phyloP scores from a whole-genome alignment of 495 filamentous ascomycete genomes.

The Penicillium verhagenii region DNA sequence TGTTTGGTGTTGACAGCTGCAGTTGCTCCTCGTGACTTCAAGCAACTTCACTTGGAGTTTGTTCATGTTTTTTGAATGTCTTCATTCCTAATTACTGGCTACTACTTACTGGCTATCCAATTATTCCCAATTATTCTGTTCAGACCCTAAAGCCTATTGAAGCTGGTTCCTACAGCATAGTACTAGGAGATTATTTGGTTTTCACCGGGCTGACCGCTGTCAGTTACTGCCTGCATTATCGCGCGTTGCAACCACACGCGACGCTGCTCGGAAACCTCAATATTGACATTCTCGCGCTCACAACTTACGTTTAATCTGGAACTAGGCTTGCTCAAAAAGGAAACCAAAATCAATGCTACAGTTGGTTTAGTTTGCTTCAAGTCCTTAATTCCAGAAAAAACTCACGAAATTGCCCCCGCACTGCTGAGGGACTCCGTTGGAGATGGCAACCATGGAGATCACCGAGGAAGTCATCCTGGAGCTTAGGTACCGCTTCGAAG shows the following conservation, averaged over 20 bases:
- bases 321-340: background rate
- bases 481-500: constrained; percentile 67
- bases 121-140: too few relatives aligned
- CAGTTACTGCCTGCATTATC: background rate
- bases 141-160: background rate
- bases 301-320: background rate
- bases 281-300: background rate
- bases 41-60: background rate
- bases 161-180: background rate
- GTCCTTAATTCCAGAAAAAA: background rate
- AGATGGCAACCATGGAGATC: constrained; percentile 35
- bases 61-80: background rate
- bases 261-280: constrained; percentile 7
- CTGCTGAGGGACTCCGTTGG: background rate
- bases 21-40: constrained; percentile 4
- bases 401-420: background rate
- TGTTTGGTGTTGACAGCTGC: constrained; percentile 19
- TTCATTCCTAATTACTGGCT: too few relatives aligned
- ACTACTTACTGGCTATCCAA: too few relatives aligned
- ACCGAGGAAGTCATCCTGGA: constrained; percentile 44
- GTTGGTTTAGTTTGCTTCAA: background rate
- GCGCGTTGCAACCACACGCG: constrained; percentile 9
- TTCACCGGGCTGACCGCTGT: background rate
- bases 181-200: too few relatives aligned
- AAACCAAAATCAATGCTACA: background rate